These are phyloP conservation scores for Suillus subaureus DNA, from an alignment of 768 basidiomycete species.

Conservation along the genomic window DNA sequence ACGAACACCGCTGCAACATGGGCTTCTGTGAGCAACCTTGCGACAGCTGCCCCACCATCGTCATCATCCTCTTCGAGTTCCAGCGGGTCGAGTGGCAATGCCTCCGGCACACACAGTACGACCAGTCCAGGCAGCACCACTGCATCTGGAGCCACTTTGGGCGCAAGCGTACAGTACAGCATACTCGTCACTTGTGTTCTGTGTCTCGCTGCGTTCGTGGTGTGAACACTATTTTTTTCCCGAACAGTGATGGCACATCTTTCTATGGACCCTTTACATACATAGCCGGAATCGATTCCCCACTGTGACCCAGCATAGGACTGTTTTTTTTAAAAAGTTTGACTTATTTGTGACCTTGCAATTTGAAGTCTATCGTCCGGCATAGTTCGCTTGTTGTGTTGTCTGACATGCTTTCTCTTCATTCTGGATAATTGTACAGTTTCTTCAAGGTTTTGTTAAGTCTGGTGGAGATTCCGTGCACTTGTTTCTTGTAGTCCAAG, in stretches of 20 bases:
- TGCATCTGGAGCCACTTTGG: conserved; percentile 8
- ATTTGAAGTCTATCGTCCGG: neutral
- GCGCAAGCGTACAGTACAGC: neutral
- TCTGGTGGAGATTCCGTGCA: neutral
- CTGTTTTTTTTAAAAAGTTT: neutral
- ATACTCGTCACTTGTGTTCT: neutral
- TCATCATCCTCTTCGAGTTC: conserved; percentile 20
- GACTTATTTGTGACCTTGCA: neutral
- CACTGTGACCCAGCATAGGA: neutral
- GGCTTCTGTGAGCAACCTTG: conserved; percentile 47
- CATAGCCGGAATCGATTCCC: neutral
- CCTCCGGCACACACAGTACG: conserved; percentile 22
- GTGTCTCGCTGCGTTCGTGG: neutral
- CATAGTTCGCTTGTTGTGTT: neutral
- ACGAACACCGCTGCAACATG: conserved; percentile 52
- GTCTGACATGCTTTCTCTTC: neutral
- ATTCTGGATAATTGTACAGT: neutral
- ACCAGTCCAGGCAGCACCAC: conserved; percentile 16
- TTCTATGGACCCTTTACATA: neutral
- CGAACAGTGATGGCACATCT: neutral
- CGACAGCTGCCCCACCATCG: conserved; percentile 44
- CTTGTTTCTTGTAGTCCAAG: neutral
- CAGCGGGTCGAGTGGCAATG: conserved; percentile 12
- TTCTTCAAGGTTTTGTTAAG: neutral
- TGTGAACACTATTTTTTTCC: neutral